phyloP scores from a whole-genome alignment of 2,329 filamentous ascomycete species.

The Pseudocercospora musae region DNA sequence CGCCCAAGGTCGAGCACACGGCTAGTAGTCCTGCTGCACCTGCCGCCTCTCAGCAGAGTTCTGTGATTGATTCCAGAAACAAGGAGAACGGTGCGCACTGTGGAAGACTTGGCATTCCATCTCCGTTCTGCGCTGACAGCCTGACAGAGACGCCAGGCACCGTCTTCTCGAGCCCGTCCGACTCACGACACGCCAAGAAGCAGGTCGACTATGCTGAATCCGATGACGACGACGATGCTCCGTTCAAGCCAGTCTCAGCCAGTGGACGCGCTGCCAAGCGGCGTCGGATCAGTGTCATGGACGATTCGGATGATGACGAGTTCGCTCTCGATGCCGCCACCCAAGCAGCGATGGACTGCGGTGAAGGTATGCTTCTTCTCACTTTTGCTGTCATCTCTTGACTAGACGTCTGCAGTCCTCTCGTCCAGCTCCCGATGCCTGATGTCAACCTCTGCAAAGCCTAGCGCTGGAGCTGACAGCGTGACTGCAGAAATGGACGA shows the following conservation, averaged over 20 bases:
- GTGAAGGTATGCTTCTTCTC: slow-evolving; percentile 51
- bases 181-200: slow-evolving; percentile 69
- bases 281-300: slow-evolving; percentile 61
- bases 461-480: slow-evolving; percentile 16
- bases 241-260: slow-evolving; percentile 57
- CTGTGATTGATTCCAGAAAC: slow-evolving; percentile 47
- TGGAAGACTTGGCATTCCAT: neutral
- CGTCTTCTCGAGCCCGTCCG: slow-evolving; percentile 67
- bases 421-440: slow-evolving; percentile 11
- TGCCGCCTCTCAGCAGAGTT: slow-evolving; percentile 51
- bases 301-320: slow-evolving; percentile 66
- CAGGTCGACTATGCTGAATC: slow-evolving; percentile 80
- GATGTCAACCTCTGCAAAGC: neutral
- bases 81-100: slow-evolving; percentile 48
- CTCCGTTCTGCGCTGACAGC: slow-evolving; percentile 40
- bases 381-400: slow-evolving; percentile 10
- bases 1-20: slow-evolving; percentile 8
- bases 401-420: slow-evolving; percentile 20
- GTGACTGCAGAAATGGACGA: slow-evolving; percentile 66
- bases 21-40: slow-evolving; percentile 16
- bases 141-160: slow-evolving; percentile 46
- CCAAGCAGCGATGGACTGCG: slow-evolving; percentile 57
- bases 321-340: slow-evolving; percentile 60
- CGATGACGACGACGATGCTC: slow-evolving; percentile 69
- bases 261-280: slow-evolving; percentile 53